Conservation (phyloP, 805 yeast species). For the Ogataea polymorpha region DNA sequence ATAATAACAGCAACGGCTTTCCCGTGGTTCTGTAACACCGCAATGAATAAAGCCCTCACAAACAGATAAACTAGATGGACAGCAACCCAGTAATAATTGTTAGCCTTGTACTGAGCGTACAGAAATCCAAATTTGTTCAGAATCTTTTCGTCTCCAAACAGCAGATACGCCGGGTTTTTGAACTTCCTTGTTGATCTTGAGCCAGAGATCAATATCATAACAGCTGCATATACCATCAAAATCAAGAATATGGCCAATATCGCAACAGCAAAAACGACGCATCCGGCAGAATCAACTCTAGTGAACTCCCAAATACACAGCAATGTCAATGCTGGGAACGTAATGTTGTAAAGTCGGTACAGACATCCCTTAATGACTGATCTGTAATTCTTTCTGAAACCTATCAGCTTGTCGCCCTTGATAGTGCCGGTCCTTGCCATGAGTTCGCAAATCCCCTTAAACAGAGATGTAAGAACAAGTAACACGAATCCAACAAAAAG, state of each 20-base stretch:
- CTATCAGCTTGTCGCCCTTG: conserved; percentile 63
- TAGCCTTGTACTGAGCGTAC: conserved; percentile 88
- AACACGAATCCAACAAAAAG: conserved; percentile 69
- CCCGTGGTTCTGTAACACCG: conserved; percentile 78
- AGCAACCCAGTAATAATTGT: conserved; percentile 76
- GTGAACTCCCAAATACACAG: conserved; percentile 89
- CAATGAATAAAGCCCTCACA: conserved; percentile 77
- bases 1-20: conserved; percentile 76
- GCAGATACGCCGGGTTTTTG: conserved; percentile 87
- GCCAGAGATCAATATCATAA: conserved; percentile 73
- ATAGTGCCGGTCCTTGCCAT: conserved; percentile 55
- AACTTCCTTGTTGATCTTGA: conserved; percentile 64
- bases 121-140: conserved; percentile 88
- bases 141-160: conserved; percentile 78
- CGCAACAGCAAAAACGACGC: conserved; percentile 74
- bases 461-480: conserved; percentile 52
- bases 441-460: conserved; percentile 68
- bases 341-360: conserved; percentile 76
- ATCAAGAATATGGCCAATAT: conserved; percentile 56
- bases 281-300: conserved; percentile 77
- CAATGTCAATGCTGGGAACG: conserved; percentile 83
- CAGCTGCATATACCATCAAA: conserved; percentile 68
- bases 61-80: conserved; percentile 64
- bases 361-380: conserved; percentile 84
- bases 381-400: conserved; percentile 80